Conservation (phyloP, 805 yeast species). For the Candida yuanshanica region DNA sequence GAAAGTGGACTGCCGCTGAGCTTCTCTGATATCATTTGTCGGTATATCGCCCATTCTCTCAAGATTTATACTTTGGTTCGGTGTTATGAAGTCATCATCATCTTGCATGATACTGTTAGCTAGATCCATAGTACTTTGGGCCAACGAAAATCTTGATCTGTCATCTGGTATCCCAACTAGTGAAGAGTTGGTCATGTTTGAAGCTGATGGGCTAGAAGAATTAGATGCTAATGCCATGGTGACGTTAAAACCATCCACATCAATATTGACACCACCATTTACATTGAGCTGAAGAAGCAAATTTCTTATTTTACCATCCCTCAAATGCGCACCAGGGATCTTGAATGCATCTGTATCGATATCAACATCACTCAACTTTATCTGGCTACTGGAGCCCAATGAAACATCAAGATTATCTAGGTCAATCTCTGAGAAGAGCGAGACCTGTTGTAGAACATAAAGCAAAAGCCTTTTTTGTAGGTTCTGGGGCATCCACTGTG, state of each 20-base stretch:
- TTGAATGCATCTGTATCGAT: slow-evolving; percentile 67
- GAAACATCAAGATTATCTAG: slow-evolving; percentile 79
- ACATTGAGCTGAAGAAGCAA: slow-evolving; percentile 58
- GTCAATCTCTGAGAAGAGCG: slow-evolving; percentile 77
- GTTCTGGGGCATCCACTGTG: slow-evolving; percentile 75
- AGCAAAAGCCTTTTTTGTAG: slow-evolving; percentile 76
- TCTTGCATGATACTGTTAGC: slow-evolving; percentile 44
- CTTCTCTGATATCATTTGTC: not conserved
- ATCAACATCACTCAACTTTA: slow-evolving; percentile 53
- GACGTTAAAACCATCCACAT: slow-evolving; percentile 50
- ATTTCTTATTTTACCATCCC: slow-evolving; percentile 54
- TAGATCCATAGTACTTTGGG: slow-evolving; percentile 70
- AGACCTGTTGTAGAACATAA: slow-evolving; percentile 74
- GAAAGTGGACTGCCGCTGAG: slow-evolving; percentile 31
- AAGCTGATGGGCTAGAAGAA: not conserved
- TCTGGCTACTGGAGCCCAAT: slow-evolving; percentile 49
- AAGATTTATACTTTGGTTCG: slow-evolving; percentile 16
- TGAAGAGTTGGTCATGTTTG: slow-evolving; percentile 2
- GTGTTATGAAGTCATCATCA: slow-evolving; percentile 11
- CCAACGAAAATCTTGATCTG: slow-evolving; percentile 43
- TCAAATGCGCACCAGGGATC: slow-evolving; percentile 56
- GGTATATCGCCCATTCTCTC: slow-evolving; percentile 13
- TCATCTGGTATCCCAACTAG: slow-evolving; percentile 19
- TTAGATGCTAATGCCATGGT: slow-evolving; percentile 32
- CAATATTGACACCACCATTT: slow-evolving; percentile 64